A percentile compares a stretch with the other conserved stretches of the same genome.
Evolutionary conservation across 2,329 filamentous ascomycete species (phyloP).

Genomic region (Zymoseptoria ardabiliae): DNA sequence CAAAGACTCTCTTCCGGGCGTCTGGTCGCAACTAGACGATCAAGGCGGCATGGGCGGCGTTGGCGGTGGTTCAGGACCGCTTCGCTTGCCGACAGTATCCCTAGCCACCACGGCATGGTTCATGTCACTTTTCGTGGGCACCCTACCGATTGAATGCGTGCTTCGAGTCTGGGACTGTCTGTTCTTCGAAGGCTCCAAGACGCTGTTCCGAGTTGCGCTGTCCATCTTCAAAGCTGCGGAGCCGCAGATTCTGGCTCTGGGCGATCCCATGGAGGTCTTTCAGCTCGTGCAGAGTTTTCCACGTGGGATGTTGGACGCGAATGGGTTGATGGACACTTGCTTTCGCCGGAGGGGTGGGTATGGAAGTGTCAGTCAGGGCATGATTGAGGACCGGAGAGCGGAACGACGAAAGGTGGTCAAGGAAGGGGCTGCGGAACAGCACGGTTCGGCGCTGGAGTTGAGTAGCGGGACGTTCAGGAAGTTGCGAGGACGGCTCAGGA

Average conservation of each 20-base stretch:
- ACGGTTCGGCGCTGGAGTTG: not conserved
- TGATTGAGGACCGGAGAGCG: constrained; percentile 67
- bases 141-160: constrained; percentile 82
- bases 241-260: constrained; percentile 66
- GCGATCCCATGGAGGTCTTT: constrained; percentile 91
- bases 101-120: constrained; percentile 95
- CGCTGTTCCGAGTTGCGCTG: constrained; percentile 83
- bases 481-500: constrained; percentile 5
- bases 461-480: constrained; percentile 5
- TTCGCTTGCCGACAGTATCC: constrained; percentile 75
- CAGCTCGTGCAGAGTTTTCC: constrained; percentile 86
- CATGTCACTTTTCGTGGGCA: constrained; percentile 94
- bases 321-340: constrained; percentile 72
- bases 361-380: constrained; percentile 71
- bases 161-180: constrained; percentile 92
- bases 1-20: constrained; percentile 69
- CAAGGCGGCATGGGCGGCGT: constrained; percentile 45
- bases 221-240: constrained; percentile 88
- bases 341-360: constrained; percentile 64
- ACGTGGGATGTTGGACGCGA: constrained; percentile 72
- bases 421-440: constrained; percentile 11
- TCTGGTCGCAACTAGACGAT: constrained; percentile 86
- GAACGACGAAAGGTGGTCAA: constrained; percentile 44
- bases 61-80: constrained; percentile 33
- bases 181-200: constrained; percentile 92